Evolutionary conservation across 441 rosid species (phyloP), one percentile per base, ranked within the genome.

Genomic region (Gossypium davidsonii): DNA sequence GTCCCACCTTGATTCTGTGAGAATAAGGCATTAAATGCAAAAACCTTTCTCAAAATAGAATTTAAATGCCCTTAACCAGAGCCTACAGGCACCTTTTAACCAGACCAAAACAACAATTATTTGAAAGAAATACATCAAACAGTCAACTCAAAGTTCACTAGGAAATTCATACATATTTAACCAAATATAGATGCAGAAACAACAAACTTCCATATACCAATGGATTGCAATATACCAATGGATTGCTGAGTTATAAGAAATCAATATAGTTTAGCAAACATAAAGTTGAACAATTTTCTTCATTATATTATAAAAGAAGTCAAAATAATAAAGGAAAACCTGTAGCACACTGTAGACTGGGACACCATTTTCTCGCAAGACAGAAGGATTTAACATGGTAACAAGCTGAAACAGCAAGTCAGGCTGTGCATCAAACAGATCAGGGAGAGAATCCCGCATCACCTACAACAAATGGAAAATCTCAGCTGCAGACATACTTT

Each of bases 361-460:
- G 78, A 94, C 99, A 72, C 84, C 87, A 67, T 87, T 91, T 80
- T 89, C 92, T 82, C 79, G 93, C 85, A 94, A 79, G 48, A 92
- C 92, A 15, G 98, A 90, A n/a, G 99, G 98, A 77, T 91, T 90
- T 85, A 94, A 78, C 97, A 92, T 90, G 66, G 99, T 94, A 58
- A 94, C 97, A 23, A 94, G 93, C 83, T 94, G 98, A 83, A 94
- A 94, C 58, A 94, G 97, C 48, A 94, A 82, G 85, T 94, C 98
- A 66, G 99, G 98, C 74, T 92, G 99, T 42, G 98, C 89, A 80
- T 92, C 98, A 82, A 94, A 94, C 37, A 94, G 96, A 83, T 94
- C 99, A 4, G 96, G 99, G 67, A 94, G 93, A 52, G 89, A 85
- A 66, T 74, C 81, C 74, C 89, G 86, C 97, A 94, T 94, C 79